phyloP scores from a whole-genome alignment of 805 yeast genomes.

The Torulaspora franciscae region DNA sequence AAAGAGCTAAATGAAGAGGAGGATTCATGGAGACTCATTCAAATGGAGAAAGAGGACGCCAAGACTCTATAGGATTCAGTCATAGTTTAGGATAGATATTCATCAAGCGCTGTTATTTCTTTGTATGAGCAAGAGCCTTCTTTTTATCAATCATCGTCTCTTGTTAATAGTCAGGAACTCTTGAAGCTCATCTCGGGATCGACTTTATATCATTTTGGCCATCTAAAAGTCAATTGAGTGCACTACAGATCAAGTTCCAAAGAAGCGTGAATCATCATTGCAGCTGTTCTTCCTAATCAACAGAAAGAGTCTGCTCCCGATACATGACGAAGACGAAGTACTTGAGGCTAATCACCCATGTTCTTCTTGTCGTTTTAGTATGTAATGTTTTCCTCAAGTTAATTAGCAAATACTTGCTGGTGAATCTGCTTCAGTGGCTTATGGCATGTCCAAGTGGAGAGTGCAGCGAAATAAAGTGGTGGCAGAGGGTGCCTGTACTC shows the following conservation, averaged over 20 bases:
- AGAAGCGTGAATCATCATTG: not conserved
- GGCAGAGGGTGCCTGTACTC: constrained; percentile 26
- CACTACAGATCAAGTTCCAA: not conserved
- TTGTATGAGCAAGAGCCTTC: too few species aligned
- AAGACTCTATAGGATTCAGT: constrained; percentile 17
- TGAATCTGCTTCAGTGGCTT: constrained; percentile 12
- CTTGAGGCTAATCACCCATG: constrained; percentile 5
- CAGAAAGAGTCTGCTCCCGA: not conserved
- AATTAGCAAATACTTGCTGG: constrained; percentile 6
- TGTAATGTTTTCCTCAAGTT: constrained; percentile 13
- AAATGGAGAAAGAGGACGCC: constrained; percentile 39
- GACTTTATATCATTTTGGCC: too few species aligned
- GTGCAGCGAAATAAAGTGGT: constrained; percentile 24
- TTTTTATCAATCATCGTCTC: too few species aligned
- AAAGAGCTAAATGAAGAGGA: constrained; percentile 34
- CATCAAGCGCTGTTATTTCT: not conserved
- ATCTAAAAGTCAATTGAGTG: too few species aligned
- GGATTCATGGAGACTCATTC: constrained; percentile 35
- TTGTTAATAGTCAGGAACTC: too few species aligned
- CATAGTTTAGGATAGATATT: not conserved
- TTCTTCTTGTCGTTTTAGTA: constrained; percentile 11
- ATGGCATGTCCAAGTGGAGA: constrained; percentile 19
- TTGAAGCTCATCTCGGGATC: too few species aligned
- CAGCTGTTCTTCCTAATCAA: too few species aligned
- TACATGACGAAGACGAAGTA: not conserved